These are phyloP conservation scores for Tylopilus orsonianus DNA, from an alignment of 1,284 basidiomycete genomes.

Conservation along the genomic window DNA sequence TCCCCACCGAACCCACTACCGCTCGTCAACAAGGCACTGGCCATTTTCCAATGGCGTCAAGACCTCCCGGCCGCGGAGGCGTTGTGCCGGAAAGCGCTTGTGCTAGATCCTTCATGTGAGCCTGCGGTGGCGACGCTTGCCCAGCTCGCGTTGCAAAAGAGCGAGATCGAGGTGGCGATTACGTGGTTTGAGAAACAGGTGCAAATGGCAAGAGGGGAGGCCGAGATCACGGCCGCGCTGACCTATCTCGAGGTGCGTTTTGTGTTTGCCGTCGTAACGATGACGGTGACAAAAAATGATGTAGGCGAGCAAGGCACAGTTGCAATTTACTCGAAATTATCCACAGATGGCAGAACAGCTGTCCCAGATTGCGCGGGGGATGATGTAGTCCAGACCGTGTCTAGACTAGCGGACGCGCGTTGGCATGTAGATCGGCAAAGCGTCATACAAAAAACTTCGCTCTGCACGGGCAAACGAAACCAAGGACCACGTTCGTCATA, in stretches of 20 bases:
- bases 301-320: slow-evolving; percentile 77
- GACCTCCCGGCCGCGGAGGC: slow-evolving; percentile 82
- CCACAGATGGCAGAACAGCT: slow-evolving; percentile 77
- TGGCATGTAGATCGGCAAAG: slow-evolving; percentile 11
- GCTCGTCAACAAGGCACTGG: slow-evolving; percentile 96
- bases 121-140: slow-evolving; percentile 95
- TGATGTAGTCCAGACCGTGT: slow-evolving; percentile 26
- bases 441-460: too few species aligned
- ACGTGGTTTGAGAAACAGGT: slow-evolving; percentile 86
- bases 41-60: slow-evolving; percentile 95
- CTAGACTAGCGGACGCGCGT: too few species aligned
- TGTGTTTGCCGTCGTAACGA: too few species aligned
- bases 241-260: slow-evolving; percentile 77
- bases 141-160: slow-evolving; percentile 91
- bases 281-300: not conserved
- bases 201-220: slow-evolving; percentile 88
- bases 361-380: slow-evolving; percentile 49
- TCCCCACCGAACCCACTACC: slow-evolving; percentile 84
- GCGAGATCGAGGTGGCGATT: slow-evolving; percentile 85
- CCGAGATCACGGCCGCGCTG: slow-evolving; percentile 86
- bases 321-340: slow-evolving; percentile 80
- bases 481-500: too few species aligned
- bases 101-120: slow-evolving; percentile 92
- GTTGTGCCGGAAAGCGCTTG: slow-evolving; percentile 86
- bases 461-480: too few species aligned